Evolutionary conservation across 2,329 filamentous ascomycete genomes (phyloP).

Genomic region (Sclerotinia glacialis): DNA sequence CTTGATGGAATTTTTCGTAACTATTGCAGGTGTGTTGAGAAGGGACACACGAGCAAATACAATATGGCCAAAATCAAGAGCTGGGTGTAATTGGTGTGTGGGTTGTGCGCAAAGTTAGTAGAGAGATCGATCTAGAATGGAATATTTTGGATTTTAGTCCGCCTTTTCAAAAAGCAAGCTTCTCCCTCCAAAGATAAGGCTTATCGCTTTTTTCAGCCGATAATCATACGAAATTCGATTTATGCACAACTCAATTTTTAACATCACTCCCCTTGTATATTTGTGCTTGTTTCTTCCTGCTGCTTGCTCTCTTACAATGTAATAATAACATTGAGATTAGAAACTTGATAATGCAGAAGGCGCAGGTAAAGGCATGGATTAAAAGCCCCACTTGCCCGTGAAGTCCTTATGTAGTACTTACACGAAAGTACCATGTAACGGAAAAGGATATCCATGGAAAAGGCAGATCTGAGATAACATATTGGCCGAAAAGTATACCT

Average conservation of each 20-base stretch:
- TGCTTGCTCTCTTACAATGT: background rate
- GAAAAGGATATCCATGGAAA: background rate
- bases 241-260: background rate
- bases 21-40: background rate
- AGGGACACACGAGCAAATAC: slow-evolving; percentile 5
- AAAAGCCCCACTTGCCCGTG: background rate
- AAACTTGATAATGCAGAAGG: slow-evolving; percentile 13
- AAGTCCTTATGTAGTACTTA: background rate
- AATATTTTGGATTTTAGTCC: slow-evolving; percentile 1
- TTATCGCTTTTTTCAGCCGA: background rate
- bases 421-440: slow-evolving; percentile 3
- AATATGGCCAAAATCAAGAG: background rate
- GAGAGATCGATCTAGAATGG: background rate
- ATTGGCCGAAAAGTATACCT: background rate
- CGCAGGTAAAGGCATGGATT: slow-evolving; percentile 6
- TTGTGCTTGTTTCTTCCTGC: background rate
- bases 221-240: slow-evolving; percentile 5
- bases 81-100: background rate
- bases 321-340: background rate
- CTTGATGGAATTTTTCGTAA: background rate
- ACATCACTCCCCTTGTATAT: background rate
- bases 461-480: background rate
- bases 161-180: background rate
- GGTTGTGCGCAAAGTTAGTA: background rate
- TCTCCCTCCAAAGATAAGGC: slow-evolving; percentile 2